Percentiles rank a stretch among this genome's conserved stretches.
Conservation (phyloP, 495 filamentous ascomycete species). For the Penicillium bovifimosum region DNA sequence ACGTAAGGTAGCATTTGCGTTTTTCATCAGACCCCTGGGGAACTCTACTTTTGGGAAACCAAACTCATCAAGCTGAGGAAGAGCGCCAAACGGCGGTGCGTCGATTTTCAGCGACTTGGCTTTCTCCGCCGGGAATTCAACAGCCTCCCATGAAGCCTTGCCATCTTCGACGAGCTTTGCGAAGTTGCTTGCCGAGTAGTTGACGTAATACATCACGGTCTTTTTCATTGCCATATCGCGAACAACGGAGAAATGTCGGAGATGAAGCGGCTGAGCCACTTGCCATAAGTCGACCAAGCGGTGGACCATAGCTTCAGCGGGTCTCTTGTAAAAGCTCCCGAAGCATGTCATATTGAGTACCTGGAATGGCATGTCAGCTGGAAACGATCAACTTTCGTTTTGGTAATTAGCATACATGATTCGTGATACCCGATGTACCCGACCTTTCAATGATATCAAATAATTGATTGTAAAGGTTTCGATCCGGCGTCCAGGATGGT, state of each 20-base stretch:
- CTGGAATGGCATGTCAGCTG: slow-evolving; percentile 19
- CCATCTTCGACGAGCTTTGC: slow-evolving; percentile 52
- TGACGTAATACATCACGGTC: slow-evolving; percentile 52
- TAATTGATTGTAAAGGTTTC: slow-evolving; percentile 47
- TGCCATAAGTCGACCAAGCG: slow-evolving; percentile 56
- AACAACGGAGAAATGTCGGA: slow-evolving; percentile 59
- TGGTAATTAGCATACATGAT: slow-evolving; percentile 34
- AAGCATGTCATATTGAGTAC: slow-evolving; percentile 44
- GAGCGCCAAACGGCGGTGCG: slow-evolving; percentile 32
- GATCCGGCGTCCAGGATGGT: slow-evolving; percentile 53
- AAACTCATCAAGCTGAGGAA: slow-evolving; percentile 45
- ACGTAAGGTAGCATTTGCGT: slow-evolving; percentile 42
- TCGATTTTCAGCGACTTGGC: slow-evolving; percentile 23
- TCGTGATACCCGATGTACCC: slow-evolving; percentile 49
- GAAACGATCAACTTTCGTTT: not conserved
- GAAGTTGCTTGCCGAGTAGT: slow-evolving; percentile 54
- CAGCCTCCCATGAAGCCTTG: slow-evolving; percentile 52
- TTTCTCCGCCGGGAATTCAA: slow-evolving; percentile 41
- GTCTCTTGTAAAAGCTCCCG: slow-evolving; percentile 52
- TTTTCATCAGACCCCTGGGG: slow-evolving; percentile 28
- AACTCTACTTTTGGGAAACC: slow-evolving; percentile 42
- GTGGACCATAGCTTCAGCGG: slow-evolving; percentile 50
- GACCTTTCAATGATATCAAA: slow-evolving; percentile 46
- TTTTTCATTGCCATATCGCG: slow-evolving; percentile 51
- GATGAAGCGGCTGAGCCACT: slow-evolving; percentile 55